A percentile compares a stretch with the other conserved stretches of the same genome.
phyloP scores from a whole-genome alignment of 2,329 filamentous ascomycete genomes.

The Aotearoamyces nothofagi region DNA sequence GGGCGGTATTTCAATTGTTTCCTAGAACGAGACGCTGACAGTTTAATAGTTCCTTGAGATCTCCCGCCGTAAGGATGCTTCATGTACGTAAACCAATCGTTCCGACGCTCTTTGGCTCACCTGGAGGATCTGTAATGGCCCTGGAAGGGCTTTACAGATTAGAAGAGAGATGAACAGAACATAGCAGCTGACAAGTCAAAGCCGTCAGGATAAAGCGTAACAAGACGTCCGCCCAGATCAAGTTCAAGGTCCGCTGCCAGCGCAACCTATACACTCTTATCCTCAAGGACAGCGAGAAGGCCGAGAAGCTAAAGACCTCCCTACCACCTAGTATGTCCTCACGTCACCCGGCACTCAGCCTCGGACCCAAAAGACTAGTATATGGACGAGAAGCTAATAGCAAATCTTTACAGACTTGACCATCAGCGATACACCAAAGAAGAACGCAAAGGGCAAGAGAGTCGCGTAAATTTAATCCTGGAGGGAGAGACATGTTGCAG shows the following conservation, averaged over 20 bases:
- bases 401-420: constrained; percentile 29
- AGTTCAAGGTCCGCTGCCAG: constrained; percentile 99
- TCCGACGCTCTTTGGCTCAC: neutral
- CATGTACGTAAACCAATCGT: constrained; percentile 53
- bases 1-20: constrained; percentile 4
- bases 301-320: constrained; percentile 99
- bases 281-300: constrained; percentile 97
- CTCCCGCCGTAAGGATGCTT: constrained; percentile 98
- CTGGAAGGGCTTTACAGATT: neutral
- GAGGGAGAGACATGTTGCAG: too few relatives aligned
- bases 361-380: neutral
- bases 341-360: constrained; percentile 2
- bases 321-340: constrained; percentile 77
- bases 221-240: constrained; percentile 80
- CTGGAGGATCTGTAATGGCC: neutral
- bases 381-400: constrained; percentile 2
- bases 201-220: constrained; percentile 94
- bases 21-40: constrained; percentile 3
- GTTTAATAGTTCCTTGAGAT: constrained; percentile 91
- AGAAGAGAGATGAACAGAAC: neutral
- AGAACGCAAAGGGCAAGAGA: constrained; percentile 32
- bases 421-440: constrained; percentile 45
- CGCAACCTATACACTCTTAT: constrained; percentile 94
- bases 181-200: constrained; percentile 21
- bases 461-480: too few relatives aligned